phyloP scores from a whole-genome alignment of 108 stramenopile genomes.

The Hondaea fermentalgiana region DNA sequence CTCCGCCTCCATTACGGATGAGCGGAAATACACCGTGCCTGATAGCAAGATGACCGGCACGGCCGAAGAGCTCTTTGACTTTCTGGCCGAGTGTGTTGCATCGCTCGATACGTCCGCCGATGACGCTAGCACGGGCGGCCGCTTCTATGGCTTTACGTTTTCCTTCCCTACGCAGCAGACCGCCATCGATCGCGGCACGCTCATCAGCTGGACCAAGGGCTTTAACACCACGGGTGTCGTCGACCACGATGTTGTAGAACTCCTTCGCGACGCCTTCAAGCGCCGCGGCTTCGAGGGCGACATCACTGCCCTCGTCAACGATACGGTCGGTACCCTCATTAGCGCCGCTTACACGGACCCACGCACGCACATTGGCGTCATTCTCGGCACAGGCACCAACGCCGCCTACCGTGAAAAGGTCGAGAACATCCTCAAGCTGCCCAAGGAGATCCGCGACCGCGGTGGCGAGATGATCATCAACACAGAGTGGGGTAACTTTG shows the following conservation, averaged over 20 bases:
- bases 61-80: conserved; percentile 4
- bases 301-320: background rate
- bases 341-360: background rate
- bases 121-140: background rate
- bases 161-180: conserved; percentile 18
- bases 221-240: background rate
- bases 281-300: background rate
- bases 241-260: background rate
- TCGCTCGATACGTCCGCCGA: background rate
- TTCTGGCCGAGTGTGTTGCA: background rate
- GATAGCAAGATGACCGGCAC: background rate
- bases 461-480: conserved; percentile 19
- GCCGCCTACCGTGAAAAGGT: conserved; percentile 23
- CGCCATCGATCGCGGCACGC: background rate
- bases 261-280: background rate
- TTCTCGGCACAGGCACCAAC: conserved; percentile 27
- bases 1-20: background rate
- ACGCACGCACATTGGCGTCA: conserved; percentile 4
- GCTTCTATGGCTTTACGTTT: conserved; percentile 2
- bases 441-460: background rate
- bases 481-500: conserved; percentile 27
- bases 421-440: conserved; percentile 16
- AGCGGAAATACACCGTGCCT: background rate
- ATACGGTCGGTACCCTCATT: conserved; percentile 24
- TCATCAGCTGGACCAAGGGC: conserved; percentile 23